These are phyloP conservation scores for Ilyonectria robusta DNA, from an alignment of 2,329 filamentous ascomycete genomes.

Conservation along the genomic window DNA sequence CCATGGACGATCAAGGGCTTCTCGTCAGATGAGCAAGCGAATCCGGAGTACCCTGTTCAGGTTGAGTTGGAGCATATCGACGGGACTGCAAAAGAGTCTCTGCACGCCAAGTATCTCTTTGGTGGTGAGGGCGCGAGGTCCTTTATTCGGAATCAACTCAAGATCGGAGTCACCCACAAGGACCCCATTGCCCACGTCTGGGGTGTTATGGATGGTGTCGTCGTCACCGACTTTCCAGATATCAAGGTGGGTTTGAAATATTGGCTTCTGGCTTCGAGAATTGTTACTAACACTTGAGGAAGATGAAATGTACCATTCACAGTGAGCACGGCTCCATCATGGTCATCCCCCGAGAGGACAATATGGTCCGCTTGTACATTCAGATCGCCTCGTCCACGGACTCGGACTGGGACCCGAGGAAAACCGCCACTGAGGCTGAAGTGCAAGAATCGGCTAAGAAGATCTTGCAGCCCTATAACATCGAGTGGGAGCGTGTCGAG, in stretches of 20 bases:
- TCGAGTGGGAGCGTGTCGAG: conserved; percentile 77
- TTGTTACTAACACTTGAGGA: conserved; percentile 58
- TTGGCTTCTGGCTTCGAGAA: background rate
- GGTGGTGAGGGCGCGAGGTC: conserved; percentile 80
- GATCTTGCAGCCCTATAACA: conserved; percentile 76
- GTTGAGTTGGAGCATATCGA: conserved; percentile 85
- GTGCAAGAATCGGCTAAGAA: conserved; percentile 76
- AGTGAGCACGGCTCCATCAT: conserved; percentile 82
- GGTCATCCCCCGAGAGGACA: conserved; percentile 81
- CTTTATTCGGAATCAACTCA: conserved; percentile 73
- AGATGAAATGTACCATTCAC: conserved; percentile 84
- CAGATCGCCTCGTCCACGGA: conserved; percentile 76
- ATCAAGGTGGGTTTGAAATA: conserved; percentile 69
- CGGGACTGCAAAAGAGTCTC: conserved; percentile 76
- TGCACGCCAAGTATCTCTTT: conserved; percentile 79
- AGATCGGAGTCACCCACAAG: conserved; percentile 79
- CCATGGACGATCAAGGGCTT: conserved; percentile 77
- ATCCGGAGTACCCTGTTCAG: conserved; percentile 81
- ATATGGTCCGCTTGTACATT: conserved; percentile 79
- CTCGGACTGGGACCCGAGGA: conserved; percentile 72
- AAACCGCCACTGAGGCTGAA: conserved; percentile 73
- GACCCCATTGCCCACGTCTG: conserved; percentile 81
- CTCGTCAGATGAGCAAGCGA: conserved; percentile 67
- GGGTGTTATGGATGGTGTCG: conserved; percentile 83
- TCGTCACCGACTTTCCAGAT: conserved; percentile 82